Evolutionary conservation across 371 early-diverging fungal species (phyloP), one percentile per base, ranked within the genome.

Genomic region (Rhizomucor miehei): DNA sequence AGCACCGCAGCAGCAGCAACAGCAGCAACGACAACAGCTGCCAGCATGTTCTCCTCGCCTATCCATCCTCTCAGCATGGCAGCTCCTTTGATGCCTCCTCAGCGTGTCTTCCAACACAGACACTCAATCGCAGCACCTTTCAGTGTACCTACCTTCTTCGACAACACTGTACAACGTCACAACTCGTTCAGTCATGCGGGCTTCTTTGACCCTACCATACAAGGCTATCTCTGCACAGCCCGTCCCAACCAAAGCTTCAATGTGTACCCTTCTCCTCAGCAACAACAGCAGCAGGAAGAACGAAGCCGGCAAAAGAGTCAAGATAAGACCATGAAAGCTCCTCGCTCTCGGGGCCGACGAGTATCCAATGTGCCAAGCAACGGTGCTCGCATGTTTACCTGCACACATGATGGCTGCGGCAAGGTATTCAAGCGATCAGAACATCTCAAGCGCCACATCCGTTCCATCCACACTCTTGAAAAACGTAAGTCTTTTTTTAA

Each of bases 401-500:
- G 86, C 57, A 71, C 62, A 37, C 62, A 67, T 36, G 71, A 71
- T 19, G 81, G 76, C 9, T 86, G 86, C 50, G 78, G 80, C 44
- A 77, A 79, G 56, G 71, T 81, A n/a, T 86, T 86, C 45, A 86
- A 86, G 52, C 57, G 86, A 16, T 80, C 83, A 6, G 86, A 86
- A 49, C 86, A 86, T 57, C 62, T 86, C 13, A 84, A 84, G 46
- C 71, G 86, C 44, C 86, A 86, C 44, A 71, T 83, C 29, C 73
- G 83, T 41, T 86, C 84, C 1, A 81, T 86, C 34, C 86, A 86
- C 54, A 86, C 83, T 0, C 61, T 75, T 36, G 84, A 84, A 39
- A 80, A 81, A 71, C 84, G 83, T 82, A 75, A 74, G 81, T 77
- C n/a, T n/a, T n/a, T n/a, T n/a, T n/a, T n/a, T n/a, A n/a, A n/a